Conservation (phyloP, 2,329 filamentous ascomycete species). For the Bipolaris oryzae region DNA sequence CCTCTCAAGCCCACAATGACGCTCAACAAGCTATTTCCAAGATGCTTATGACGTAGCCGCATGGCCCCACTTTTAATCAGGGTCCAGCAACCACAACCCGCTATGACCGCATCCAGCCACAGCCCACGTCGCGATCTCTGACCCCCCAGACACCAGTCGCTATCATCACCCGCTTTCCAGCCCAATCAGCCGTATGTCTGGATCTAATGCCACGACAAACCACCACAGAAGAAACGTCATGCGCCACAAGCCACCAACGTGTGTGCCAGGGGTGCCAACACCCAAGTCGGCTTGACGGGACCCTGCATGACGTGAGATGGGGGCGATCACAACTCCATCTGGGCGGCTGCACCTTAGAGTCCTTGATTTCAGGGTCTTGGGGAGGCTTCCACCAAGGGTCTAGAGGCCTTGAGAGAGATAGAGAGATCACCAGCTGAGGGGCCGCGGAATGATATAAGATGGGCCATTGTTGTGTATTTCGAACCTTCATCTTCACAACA, state of each 20-base stretch:
- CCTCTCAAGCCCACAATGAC: conserved; percentile 17
- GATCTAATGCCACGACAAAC: not conserved
- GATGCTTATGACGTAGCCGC: conserved; percentile 26
- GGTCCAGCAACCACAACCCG: conserved; percentile 10
- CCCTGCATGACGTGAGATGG: conserved; percentile 37
- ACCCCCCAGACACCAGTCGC: conserved; percentile 17
- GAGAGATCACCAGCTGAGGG: not conserved
- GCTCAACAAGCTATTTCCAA: conserved; percentile 19
- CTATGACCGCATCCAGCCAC: conserved; percentile 20
- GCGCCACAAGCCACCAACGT: conserved; percentile 18
- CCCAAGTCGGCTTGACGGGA: conserved; percentile 9
- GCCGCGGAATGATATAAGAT: conserved; percentile 16
- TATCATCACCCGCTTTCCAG: conserved; percentile 19
- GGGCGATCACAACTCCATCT: conserved; percentile 17
- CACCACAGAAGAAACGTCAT: conserved; percentile 20
- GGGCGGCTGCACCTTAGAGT: conserved; percentile 16
- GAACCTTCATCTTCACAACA: not conserved
- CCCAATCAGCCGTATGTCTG: conserved; percentile 19
- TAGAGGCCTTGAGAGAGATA: not conserved
- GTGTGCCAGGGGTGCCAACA: not conserved
- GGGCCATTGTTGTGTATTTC: not conserved
- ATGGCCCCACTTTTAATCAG: conserved; percentile 4
- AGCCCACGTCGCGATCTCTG: conserved; percentile 4
- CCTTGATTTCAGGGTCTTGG: conserved; percentile 30
- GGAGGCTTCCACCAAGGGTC: not conserved